phyloP scores from a whole-genome alignment of 371 early-diverging fungal species.

The Dipsacomyces acuminosporus region DNA sequence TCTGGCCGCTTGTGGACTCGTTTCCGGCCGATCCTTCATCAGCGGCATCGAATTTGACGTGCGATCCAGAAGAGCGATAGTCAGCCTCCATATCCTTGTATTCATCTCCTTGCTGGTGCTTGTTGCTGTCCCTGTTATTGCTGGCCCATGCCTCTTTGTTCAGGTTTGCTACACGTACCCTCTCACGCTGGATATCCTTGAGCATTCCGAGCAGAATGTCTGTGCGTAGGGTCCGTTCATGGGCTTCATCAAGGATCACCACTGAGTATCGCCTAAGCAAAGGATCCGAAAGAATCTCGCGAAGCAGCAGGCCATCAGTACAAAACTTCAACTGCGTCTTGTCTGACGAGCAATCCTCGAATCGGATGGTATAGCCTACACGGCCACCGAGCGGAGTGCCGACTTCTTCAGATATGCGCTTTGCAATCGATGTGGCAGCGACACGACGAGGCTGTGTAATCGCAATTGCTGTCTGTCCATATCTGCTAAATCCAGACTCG shows the following conservation, averaged over 20 bases:
- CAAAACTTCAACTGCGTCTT: constrained; percentile 89
- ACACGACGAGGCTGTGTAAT: constrained; percentile 97
- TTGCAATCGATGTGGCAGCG: constrained; percentile 94
- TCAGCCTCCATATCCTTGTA: constrained; percentile 1
- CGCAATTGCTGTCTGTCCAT: constrained; percentile 63
- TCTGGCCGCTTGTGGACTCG: neutral
- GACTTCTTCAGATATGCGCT: constrained; percentile 88
- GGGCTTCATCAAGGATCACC: constrained; percentile 97
- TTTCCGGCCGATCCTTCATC: neutral
- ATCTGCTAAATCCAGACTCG: constrained; percentile 75
- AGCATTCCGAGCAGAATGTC: constrained; percentile 96
- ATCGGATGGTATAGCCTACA: constrained; percentile 95
- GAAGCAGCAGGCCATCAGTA: constrained; percentile 98
- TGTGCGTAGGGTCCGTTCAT: constrained; percentile 95
- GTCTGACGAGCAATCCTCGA: constrained; percentile 84
- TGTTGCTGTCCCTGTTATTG: too few species aligned
- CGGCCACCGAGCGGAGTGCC: constrained; percentile 68
- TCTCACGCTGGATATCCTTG: constrained; percentile 71
- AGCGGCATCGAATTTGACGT: constrained; percentile 13
- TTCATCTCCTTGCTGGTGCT: neutral
- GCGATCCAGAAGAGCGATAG: constrained; percentile 22
- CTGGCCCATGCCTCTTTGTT: constrained; percentile 2
- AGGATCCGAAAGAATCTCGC: constrained; percentile 86
- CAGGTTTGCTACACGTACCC: constrained; percentile 38
- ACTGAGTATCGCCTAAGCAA: constrained; percentile 74